Evolutionary conservation across 1,139 yeast genomes (phyloP), one percentile per base, ranked within the genome.

Genomic region (Lodderomyces orthopsilosis): DNA sequence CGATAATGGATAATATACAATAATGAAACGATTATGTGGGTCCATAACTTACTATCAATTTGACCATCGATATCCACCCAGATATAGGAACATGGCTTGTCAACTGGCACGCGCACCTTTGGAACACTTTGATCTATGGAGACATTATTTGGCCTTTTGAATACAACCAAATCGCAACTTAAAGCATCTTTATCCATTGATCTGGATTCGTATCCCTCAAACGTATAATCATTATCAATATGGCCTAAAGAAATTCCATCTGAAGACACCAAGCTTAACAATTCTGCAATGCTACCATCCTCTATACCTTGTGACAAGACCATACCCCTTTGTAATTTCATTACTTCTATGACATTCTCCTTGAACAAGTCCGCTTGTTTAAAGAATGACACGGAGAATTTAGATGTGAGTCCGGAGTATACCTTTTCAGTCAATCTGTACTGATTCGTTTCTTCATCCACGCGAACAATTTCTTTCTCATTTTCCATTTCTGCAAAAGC

Each of bases 31-130:
- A 84, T 60, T 0, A 83, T 58, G 43, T 71, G 74, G 10, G 63
- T 62, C 91, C 95, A 89, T n/a, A 86, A 60, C 0, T 61, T 59
- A 21, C 62, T 63, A 51, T 85, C 81, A 21, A 87, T 70, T 23
- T 70, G 62, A 1, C 95, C 94, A 35, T 70, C 61, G 27, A 83
- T 61, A 51, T 83, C 86, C 8, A 86, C 68, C 96, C 96, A 89
- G 9, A 86, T 62, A 41, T 77, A 77, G 1, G 85, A 76, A 46
- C 89, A 83, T 1, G 93, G 81, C 23, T 69, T 63, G 0, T 82
- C 85, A 2, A 72, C 58, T 0, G 91, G 85, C 1, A 85, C 76
- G 0, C 76, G 65, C 0, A 56, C 53, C 27, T 42, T 54, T 18
- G 22, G 37, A 1, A 38, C 39, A 5, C 44, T 7, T 30, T 18